Evolutionary conservation across 768 basidiomycete species (phyloP).

Genomic region (Punctularia strigosozonata): DNA sequence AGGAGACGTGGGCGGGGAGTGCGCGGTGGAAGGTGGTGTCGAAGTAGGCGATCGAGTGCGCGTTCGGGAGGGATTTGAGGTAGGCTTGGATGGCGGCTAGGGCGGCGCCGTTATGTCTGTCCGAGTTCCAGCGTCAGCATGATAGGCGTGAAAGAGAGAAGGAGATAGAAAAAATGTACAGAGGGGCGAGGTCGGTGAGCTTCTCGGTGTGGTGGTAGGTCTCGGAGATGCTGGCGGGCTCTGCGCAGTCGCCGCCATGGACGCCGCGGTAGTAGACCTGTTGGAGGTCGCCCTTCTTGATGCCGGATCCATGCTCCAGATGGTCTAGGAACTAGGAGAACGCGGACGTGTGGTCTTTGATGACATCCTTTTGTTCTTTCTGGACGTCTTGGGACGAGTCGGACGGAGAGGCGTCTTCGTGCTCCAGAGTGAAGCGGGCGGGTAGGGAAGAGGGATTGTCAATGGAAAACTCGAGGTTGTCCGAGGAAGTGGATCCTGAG

Average conservation of each 20-base stretch:
- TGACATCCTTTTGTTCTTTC: constrained; percentile 25
- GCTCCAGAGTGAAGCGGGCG: constrained; percentile 35
- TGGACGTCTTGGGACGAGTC: constrained; percentile 18
- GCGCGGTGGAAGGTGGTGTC: constrained; percentile 80
- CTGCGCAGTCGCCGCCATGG: constrained; percentile 70
- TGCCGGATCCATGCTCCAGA: constrained; percentile 27
- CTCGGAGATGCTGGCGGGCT: constrained; percentile 59
- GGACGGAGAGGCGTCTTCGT: constrained; percentile 3
- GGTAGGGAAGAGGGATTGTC: constrained; percentile 46
- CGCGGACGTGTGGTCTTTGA: constrained; percentile 49
- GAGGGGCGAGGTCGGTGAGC: constrained; percentile 70
- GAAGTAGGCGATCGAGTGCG: constrained; percentile 75
- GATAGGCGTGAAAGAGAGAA: not conserved
- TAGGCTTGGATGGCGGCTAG: constrained; percentile 51
- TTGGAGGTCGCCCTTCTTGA: constrained; percentile 31
- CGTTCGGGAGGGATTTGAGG: constrained; percentile 47
- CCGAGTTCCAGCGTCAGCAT: constrained; percentile 6
- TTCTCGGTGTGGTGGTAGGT: constrained; percentile 64
- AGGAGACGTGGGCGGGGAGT: constrained; percentile 65
- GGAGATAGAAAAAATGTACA: constrained; percentile 32
- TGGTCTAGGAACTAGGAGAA: constrained; percentile 47
- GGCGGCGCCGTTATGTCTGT: constrained; percentile 52
- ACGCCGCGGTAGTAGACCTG: constrained; percentile 74
- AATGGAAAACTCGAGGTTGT: constrained; percentile 34
- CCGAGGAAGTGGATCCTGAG: constrained; percentile 12